These are phyloP conservation scores for Globisporangium iwayamae DNA, from an alignment of 352 stramenopile species.

Conservation along the genomic window DNA sequence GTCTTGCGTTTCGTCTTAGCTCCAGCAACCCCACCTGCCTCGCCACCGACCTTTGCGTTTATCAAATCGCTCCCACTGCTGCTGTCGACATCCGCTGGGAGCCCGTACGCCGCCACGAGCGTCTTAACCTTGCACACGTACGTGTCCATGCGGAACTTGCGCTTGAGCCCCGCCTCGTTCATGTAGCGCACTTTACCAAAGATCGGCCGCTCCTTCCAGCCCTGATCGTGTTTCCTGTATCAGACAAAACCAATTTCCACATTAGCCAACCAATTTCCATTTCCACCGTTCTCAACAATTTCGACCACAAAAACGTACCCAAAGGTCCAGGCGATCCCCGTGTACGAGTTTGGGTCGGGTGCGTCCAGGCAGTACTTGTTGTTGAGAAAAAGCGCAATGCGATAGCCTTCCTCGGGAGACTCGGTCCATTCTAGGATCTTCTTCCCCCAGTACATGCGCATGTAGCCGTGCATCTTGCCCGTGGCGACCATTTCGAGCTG, in stretches of 20 bases:
- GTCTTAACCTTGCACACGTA: constrained; percentile 64
- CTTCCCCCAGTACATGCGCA: constrained; percentile 99
- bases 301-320: constrained; percentile 23
- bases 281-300: neutral
- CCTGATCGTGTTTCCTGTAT: constrained; percentile 94
- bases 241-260: neutral
- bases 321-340: constrained; percentile 80
- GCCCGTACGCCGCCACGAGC: constrained; percentile 16
- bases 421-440: constrained; percentile 98
- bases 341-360: constrained; percentile 93
- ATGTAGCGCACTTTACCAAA: constrained; percentile 99
- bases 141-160: constrained; percentile 96
- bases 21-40: neutral
- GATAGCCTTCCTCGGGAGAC: constrained; percentile 87
- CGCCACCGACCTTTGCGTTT: neutral
- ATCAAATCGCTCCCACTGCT: neutral
- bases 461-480: constrained; percentile 91
- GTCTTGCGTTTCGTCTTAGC: constrained; percentile 29
- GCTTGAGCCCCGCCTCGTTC: constrained; percentile 97
- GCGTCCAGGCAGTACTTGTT: constrained; percentile 98
- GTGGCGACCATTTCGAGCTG: constrained; percentile 94
- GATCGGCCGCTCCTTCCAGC: constrained; percentile 93
- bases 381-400: constrained; percentile 95
- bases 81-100: neutral
- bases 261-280: constrained; percentile 1